Base-by-base conservation (phyloP, 306 rosid genomes). In the Cercis canadensis region DNA sequence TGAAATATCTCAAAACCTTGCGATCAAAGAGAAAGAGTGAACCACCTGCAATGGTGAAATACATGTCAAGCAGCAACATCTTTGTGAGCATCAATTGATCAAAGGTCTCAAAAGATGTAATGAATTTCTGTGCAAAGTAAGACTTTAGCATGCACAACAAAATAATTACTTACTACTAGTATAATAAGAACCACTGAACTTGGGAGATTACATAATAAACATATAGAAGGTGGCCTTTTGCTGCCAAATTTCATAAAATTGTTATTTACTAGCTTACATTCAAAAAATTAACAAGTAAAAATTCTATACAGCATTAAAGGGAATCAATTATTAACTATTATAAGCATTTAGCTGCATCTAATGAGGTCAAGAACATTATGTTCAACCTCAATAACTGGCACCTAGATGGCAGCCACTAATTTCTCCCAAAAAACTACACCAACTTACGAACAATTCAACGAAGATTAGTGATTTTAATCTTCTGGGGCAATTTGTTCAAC, bases 21-120 rank as follows among this genome's bases (percentile, higher is more conserved):
- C 97, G 82, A 83, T 92, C 97, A 75, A 92, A 92, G 64, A 92
- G 88, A 84, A 87, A 82, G 66, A 92, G 96, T 12, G 97, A 89
- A 75, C 97, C 97, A 57, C 97, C 97, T 92, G 71, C 80, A 54
- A 72, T 68, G 66, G 71, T 17, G 62, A 78, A 72, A 64, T 62
- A 41, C 15, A 69, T 36, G 62, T 67, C 73, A 84, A 41, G 54
- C 57, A 67, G 53, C 31, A 55, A 57, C 7, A 7, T 29, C 61
- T 67, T 13, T 11, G 59, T 12, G 39, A 67, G 29, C 59, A 52
- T 44, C 6, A 57, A 69, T 44, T 43, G 51, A 69, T 5, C 7
- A 37, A 6, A 37, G 10, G 7, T 8, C 7, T 8, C 6, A 37
- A 37, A 37, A 37, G 43, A 37, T 37, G 8, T 17, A 54, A 45